Evolutionary conservation across 179 eudicot species (phyloP), one percentile per base, ranked within the genome.

Genomic region (Heliamphora pulchella): DNA sequence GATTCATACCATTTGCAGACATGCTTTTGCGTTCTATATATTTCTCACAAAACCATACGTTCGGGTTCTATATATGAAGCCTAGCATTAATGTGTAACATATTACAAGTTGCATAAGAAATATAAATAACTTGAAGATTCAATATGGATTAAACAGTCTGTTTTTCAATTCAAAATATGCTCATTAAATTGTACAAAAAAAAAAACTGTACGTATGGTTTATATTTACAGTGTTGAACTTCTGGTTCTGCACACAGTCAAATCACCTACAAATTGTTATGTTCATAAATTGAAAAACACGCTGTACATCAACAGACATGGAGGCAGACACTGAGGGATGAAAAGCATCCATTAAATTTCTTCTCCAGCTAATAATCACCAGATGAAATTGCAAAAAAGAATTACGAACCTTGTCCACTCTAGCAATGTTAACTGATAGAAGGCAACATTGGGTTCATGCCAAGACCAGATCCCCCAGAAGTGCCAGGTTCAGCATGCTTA

Each of bases 401-500:
- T 77, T 14, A 64, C 41, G 41, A 44, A 47, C 54, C 6, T 43
- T 6, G 15, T 67, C 8, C 8, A n/a, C 2, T 53, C 15, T 0
- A 18, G 75, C 50, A 53, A 54, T 9, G 41, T 86, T 58, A 93
- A 77, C 86, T 88, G 69, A 90, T n/a, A 61, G 88, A 87, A 43
- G 98, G 98, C 87, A 93, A 75, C 89, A 91, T 66, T 0, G 98
- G 98, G 81, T 86, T 90, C 78, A 89, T 88, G 83, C 85, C 88
- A 10, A 92, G 84, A 68, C 94, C 97, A 44, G 86, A 89, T 61
- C 90, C 97, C 48, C 88, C 89, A 75, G 87, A 86, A 50, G 83
- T 85, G 69, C 92, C 97, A 43, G 97, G 93, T 80, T 92, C 94
- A 11, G 89, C 93, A 64, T 92, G 94, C 87, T 90, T 92, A 58